phyloP scores from a whole-genome alignment of 345 rosid species.

The Bruguiera sexangula region DNA sequence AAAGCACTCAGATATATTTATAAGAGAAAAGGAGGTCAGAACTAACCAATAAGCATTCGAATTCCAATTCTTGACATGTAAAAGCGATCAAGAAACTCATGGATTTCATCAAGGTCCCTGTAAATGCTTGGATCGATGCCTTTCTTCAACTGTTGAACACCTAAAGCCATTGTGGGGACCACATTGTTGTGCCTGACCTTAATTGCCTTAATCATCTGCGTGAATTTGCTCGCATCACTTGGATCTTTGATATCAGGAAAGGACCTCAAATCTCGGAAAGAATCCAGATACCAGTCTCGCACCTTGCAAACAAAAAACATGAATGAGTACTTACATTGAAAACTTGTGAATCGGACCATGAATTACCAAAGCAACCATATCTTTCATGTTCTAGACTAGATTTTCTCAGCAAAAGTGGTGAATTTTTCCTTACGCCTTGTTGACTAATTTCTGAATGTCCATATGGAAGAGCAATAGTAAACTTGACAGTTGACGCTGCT shows the following conservation, averaged over 20 bases:
- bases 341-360: not conserved
- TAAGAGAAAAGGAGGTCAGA: constrained; percentile 3
- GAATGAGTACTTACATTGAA: not conserved
- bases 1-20: not conserved
- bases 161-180: constrained; percentile 94
- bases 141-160: constrained; percentile 94
- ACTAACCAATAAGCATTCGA: constrained; percentile 88
- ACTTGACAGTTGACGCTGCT: not conserved
- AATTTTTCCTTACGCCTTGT: not conserved
- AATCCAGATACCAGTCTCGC: constrained; percentile 97
- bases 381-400: not conserved
- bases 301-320: constrained; percentile 47
- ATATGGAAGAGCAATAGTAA: not conserved
- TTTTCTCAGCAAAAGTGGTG: not conserved
- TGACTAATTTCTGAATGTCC: not conserved
- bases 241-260: constrained; percentile 79
- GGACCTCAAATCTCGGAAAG: constrained; percentile 82
- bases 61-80: constrained; percentile 92
- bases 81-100: constrained; percentile 91
- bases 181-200: constrained; percentile 98
- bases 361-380: not conserved
- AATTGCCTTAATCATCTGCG: constrained; percentile 89
- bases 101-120: constrained; percentile 78
- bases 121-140: constrained; percentile 46
- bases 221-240: constrained; percentile 69